These are phyloP conservation scores for Colletotrichum viniferum DNA, from an alignment of 2,329 filamentous ascomycete species.

Conservation along the genomic window DNA sequence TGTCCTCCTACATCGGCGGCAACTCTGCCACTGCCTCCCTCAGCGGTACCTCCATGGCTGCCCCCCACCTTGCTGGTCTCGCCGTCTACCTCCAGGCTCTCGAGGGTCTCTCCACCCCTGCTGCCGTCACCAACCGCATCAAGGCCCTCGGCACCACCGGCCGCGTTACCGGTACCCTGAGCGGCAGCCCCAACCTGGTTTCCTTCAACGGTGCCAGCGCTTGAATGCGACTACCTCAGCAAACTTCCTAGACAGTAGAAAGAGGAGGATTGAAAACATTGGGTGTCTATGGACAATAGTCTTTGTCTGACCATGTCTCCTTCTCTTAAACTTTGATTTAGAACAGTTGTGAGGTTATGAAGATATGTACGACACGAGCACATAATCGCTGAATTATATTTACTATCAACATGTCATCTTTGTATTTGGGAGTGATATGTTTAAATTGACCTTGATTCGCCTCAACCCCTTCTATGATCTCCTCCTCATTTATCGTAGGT, in stretches of 20 bases:
- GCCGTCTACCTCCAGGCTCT: slow-evolving; percentile 59
- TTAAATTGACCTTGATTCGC: too few relatives aligned
- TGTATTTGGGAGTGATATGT: too few relatives aligned
- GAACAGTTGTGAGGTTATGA: not conserved
- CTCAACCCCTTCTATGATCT: too few relatives aligned
- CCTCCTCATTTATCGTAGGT: too few relatives aligned
- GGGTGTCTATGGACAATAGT: not conserved
- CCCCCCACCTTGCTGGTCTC: slow-evolving; percentile 65
- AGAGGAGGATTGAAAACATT: not conserved
- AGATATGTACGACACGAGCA: not conserved
- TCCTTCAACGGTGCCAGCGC: slow-evolving; percentile 47
- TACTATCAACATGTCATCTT: too few relatives aligned
- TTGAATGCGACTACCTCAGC: not conserved
- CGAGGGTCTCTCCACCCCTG: slow-evolving; percentile 44
- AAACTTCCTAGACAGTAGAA: not conserved
- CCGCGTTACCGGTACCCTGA: slow-evolving; percentile 36
- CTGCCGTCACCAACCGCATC: slow-evolving; percentile 45
- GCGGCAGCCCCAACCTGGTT: slow-evolving; percentile 47
- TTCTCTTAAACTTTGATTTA: not conserved
- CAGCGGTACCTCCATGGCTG: slow-evolving; percentile 67
- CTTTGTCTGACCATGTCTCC: not conserved
- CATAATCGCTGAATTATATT: not conserved
- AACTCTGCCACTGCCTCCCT: slow-evolving; percentile 48
- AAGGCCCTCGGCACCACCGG: slow-evolving; percentile 43
- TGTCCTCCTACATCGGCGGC: slow-evolving; percentile 50